These are phyloP conservation scores for Gremmenia infestans DNA, from an alignment of 2,329 filamentous ascomycete species.

Conservation along the genomic window DNA sequence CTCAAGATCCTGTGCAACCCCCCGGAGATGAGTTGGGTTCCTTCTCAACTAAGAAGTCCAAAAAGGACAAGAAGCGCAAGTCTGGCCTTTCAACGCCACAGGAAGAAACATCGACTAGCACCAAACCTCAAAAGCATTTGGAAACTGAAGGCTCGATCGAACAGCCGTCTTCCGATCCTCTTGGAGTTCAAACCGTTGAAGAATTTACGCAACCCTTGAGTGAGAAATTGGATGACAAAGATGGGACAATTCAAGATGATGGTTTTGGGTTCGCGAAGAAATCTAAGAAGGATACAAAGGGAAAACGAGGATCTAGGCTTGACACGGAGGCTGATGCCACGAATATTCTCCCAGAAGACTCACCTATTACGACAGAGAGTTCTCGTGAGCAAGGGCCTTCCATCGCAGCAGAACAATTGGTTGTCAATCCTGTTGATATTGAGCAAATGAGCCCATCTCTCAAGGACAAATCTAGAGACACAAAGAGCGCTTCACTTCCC, in stretches of 20 bases:
- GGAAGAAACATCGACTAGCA: neutral
- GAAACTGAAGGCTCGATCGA: neutral
- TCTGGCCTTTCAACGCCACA: slow-evolving; percentile 15
- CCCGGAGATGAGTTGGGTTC: slow-evolving; percentile 14
- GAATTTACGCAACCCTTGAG: neutral
- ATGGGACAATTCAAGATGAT: slow-evolving; percentile 2
- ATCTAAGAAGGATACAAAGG: slow-evolving; percentile 26
- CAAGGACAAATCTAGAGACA: neutral
- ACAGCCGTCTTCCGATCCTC: neutral
- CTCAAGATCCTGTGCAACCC: neutral
- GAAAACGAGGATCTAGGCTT: slow-evolving; percentile 12
- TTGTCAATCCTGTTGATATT: slow-evolving; percentile 6
- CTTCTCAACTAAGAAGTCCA: slow-evolving; percentile 13
- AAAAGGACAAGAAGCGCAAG: slow-evolving; percentile 21
- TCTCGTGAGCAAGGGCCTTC: neutral
- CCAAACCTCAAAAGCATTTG: neutral
- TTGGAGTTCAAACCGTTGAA: neutral
- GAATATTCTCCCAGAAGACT: neutral
- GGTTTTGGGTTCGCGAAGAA: slow-evolving; percentile 17
- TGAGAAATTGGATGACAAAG: slow-evolving; percentile 7
- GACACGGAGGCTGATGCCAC: slow-evolving; percentile 7
- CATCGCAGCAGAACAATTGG: neutral
- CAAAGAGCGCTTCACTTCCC: neutral
- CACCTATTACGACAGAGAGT: neutral
- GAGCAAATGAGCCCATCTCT: slow-evolving; percentile 2